Base-by-base conservation (phyloP, 371 early-diverging fungal species). In the Chytridium lagenaria region DNA sequence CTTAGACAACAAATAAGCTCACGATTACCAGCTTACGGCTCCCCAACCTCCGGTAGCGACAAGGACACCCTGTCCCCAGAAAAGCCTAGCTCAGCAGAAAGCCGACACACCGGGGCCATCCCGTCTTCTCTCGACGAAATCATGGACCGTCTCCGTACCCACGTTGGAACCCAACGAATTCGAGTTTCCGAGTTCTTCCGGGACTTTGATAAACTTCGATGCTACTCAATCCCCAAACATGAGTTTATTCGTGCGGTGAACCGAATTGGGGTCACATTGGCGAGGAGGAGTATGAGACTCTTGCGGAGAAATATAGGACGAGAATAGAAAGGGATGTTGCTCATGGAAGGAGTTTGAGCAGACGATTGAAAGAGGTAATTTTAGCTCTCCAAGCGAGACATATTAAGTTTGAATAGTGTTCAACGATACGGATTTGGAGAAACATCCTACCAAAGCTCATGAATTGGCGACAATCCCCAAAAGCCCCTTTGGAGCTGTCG, bases 181-280 rank as follows among this genome's bases (percentile, higher is more conserved):
- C 79, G 84, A 15, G 78, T 86, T 12, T 70, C 79, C 26, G 85
- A 86, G 65, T 83, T 80, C 70, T 86, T 86, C 77, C 71, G 74
- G 16, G 85, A 86, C 75, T 82, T 81, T 72, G 86, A 86, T 70
- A 84, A 83, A 63, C 80, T 84, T 30, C 71, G 86, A 16, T 72
- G 77, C 34, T 80, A 82, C 73, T 78, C 78, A 3, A 85, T 86
- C 44, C 80, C 81, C 0, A 64, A 76, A 19, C 77, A 84, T 2
- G 86, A 86, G 40, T 86, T 86, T 72, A 79, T 83, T 52, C 80
- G 85, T 26, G 86, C 84, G 7, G 40, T 86, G 19, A 72, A 80
- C 49, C 31, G 74, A 10, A 80, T 86, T 22, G 86, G 80, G 10
- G 22, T 79, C 22, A 40, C 50, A 10, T 51, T 83, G 55, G 61